Conservation (phyloP, 2,329 filamentous ascomycete species). For the Dactylonectria estremocensis region DNA sequence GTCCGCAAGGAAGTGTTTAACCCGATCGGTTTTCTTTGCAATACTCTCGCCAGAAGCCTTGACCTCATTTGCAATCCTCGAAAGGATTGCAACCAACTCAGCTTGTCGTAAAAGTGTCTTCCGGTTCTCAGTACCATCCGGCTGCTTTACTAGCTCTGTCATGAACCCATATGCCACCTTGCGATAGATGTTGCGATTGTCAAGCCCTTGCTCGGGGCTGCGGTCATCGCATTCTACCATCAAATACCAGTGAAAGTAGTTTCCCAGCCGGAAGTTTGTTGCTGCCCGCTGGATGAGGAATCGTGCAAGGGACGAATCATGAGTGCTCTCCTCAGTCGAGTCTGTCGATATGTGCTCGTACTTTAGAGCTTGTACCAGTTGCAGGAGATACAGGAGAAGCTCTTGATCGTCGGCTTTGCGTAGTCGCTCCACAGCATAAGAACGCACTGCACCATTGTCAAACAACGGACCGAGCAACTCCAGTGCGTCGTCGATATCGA, state of each 20-base stretch:
- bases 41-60: conserved; percentile 85
- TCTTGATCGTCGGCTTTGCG: conserved; percentile 95
- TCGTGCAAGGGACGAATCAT: conserved; percentile 87
- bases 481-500: conserved; percentile 96
- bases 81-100: conserved; percentile 88
- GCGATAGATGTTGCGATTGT: conserved; percentile 88
- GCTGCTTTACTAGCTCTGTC: conserved; percentile 82
- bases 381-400: conserved; percentile 89
- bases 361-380: conserved; percentile 95
- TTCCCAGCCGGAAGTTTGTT: conserved; percentile 90
- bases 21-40: conserved; percentile 83
- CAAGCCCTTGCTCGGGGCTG: conserved; percentile 80
- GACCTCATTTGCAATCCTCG: conserved; percentile 91
- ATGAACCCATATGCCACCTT: conserved; percentile 98
- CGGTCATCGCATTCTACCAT: conserved; percentile 97
- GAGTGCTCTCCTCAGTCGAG: conserved; percentile 68
- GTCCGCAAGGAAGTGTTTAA: conserved; percentile 89
- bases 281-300: conserved; percentile 93
- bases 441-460: conserved; percentile 88
- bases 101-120: conserved; percentile 88
- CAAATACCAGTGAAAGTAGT: conserved; percentile 97
- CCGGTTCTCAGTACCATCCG: conserved; percentile 80
- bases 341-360: conserved; percentile 84
- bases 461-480: conserved; percentile 95
- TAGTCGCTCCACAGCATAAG: conserved; percentile 92